phyloP scores from a whole-genome alignment of 208 protist species.

The Vickermania spadyakhi region DNA sequence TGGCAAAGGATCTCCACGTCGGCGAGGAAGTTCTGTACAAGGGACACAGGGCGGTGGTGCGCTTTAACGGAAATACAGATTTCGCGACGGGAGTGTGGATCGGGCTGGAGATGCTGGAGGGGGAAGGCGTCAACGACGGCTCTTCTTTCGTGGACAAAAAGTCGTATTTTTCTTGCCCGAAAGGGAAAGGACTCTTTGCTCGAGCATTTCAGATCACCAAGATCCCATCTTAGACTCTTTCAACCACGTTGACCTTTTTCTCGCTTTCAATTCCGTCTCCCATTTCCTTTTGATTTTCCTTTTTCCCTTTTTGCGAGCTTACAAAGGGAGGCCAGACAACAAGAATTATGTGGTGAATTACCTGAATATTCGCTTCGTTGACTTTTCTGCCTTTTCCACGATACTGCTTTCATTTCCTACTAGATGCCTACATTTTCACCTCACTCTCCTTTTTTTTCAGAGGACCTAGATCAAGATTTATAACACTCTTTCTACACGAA shows the following conservation, averaged over 20 bases:
- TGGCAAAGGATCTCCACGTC: slow-evolving; percentile 61
- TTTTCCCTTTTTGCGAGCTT: slow-evolving; percentile 7
- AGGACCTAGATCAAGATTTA: too few species aligned
- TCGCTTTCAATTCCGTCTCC: not conserved
- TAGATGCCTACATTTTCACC: too few species aligned
- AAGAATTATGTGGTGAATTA: too few species aligned
- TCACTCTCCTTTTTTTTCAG: too few species aligned
- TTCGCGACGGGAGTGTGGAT: slow-evolving; percentile 85
- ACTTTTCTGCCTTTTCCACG: too few species aligned
- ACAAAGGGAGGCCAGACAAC: too few species aligned
- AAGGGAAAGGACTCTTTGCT: slow-evolving; percentile 86
- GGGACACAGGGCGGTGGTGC: slow-evolving; percentile 69
- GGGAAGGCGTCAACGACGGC: slow-evolving; percentile 84
- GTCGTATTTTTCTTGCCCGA: slow-evolving; percentile 85
- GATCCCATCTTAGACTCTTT: not conserved
- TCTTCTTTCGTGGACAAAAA: slow-evolving; percentile 89
- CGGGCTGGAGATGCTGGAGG: slow-evolving; percentile 86
- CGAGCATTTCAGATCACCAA: slow-evolving; percentile 57
- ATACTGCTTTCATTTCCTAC: too few species aligned
- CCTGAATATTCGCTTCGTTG: too few species aligned
- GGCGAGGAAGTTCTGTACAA: slow-evolving; percentile 81
- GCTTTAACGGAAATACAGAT: slow-evolving; percentile 73
- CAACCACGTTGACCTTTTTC: not conserved
- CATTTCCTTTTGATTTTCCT: slow-evolving; percentile 12
- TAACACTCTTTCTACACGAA: too few species aligned